These are phyloP conservation scores for Globisporangium paroecandrum DNA, from an alignment of 352 stramenopile species.

Conservation along the genomic window DNA sequence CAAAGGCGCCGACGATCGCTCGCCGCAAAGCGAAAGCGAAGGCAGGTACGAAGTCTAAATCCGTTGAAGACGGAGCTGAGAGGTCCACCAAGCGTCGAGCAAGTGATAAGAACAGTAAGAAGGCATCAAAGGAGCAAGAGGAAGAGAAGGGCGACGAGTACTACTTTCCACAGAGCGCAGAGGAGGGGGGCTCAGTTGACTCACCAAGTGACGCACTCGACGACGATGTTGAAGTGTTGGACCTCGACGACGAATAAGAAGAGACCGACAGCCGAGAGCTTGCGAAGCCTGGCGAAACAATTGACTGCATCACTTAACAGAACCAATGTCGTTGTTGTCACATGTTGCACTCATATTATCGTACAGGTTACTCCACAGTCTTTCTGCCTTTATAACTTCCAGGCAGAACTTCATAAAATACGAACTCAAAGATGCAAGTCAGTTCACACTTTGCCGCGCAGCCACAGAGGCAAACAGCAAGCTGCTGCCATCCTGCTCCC, in stretches of 20 bases:
- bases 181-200: conserved; percentile 18
- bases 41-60: no score
- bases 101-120: no score
- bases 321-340: no score
- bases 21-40: conserved; percentile 31
- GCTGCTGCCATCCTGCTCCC: not conserved
- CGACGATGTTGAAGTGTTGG: conserved; percentile 34
- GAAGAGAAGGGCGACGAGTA: conserved; percentile 42
- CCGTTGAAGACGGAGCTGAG: conserved; percentile 11
- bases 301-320: no score
- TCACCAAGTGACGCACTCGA: conserved; percentile 8
- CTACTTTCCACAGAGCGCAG: conserved; percentile 33
- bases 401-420: no score
- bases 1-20: conserved; percentile 47
- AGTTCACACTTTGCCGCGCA: not conserved
- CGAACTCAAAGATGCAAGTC: no score
- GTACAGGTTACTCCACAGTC: no score
- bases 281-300: no score
- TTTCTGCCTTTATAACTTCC: no score
- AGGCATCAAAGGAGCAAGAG: conserved; percentile 3
- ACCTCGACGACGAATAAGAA: conserved; percentile 49
- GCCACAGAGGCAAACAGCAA: not conserved
- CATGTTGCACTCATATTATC: no score
- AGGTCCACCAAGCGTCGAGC: not conserved
- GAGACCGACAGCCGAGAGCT: not conserved